Percentiles rank a stretch among this genome's conserved stretches.
Evolutionary conservation across 78 protist species (phyloP).

Genomic region (Creolimax fragrantissima): DNA sequence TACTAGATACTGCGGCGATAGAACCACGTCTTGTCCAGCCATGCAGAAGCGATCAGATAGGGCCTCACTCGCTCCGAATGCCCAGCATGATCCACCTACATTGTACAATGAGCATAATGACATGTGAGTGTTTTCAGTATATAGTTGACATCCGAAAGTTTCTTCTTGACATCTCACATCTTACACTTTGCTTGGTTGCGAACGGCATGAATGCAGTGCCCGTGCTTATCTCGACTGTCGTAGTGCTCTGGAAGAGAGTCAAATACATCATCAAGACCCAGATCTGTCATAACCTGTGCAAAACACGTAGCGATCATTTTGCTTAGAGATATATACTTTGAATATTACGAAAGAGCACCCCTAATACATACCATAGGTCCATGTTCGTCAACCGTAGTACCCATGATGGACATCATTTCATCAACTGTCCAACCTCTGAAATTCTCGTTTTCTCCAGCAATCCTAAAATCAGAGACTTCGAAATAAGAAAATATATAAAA

Average conservation of each 20-base stretch:
- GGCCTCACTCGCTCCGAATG: constrained; percentile 25
- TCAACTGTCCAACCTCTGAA: neutral
- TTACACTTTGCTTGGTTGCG: constrained; percentile 31
- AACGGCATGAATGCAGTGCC: neutral
- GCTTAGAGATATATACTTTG: no score
- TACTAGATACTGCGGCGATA: constrained; percentile 32
- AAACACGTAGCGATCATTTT: no score
- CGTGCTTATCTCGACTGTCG: neutral
- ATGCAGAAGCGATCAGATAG: constrained; percentile 48
- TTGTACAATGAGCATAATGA: neutral
- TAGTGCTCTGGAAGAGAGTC: neutral
- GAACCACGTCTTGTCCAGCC: neutral
- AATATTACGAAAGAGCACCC: neutral
- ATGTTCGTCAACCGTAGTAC: neutral
- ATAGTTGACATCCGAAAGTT: neutral
- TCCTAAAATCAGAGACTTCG: neutral
- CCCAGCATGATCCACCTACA: neutral
- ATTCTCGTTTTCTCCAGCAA: neutral
- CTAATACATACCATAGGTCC: neutral
- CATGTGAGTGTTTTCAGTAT: neutral
- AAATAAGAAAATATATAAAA: neutral
- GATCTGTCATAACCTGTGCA: no score
- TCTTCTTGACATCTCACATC: neutral
- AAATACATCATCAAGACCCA: neutral
- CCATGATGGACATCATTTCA: neutral